Evolutionary conservation across 2,329 filamentous ascomycete genomes (phyloP).

Genomic region (Chrysoporthe deuterocubensis): DNA sequence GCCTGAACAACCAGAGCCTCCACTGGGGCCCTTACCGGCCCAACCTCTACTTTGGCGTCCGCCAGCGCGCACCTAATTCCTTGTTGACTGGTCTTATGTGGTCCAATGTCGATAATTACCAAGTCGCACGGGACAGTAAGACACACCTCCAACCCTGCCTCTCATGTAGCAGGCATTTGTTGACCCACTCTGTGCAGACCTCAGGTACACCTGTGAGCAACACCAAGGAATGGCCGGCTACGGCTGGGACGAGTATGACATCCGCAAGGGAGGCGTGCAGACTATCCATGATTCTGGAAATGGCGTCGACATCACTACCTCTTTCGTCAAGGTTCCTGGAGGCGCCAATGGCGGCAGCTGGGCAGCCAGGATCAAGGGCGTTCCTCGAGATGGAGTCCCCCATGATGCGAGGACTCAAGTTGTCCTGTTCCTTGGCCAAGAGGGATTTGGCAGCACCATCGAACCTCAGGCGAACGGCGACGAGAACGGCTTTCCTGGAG

Average conservation of each 20-base stretch:
- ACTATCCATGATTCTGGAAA: conserved; percentile 91
- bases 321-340: conserved; percentile 90
- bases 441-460: conserved; percentile 70
- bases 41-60: conserved; percentile 91
- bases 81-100: conserved; percentile 85
- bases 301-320: conserved; percentile 85
- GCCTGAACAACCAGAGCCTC: conserved; percentile 76
- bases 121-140: conserved; percentile 75
- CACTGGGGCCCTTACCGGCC: conserved; percentile 96
- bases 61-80: conserved; percentile 80
- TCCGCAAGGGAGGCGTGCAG: conserved; percentile 83
- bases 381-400: conserved; percentile 70
- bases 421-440: conserved; percentile 77
- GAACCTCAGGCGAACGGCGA: conserved; percentile 59
- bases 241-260: conserved; percentile 97
- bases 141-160: conserved; percentile 27
- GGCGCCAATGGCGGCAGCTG: conserved; percentile 87
- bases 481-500: conserved; percentile 53
- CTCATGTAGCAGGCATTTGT: neutral
- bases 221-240: conserved; percentile 93
- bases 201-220: conserved; percentile 95
- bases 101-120: conserved; percentile 81
- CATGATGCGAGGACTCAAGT: conserved; percentile 73
- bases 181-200: conserved; percentile 55
- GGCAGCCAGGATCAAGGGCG: conserved; percentile 86